phyloP scores from a whole-genome alignment of 352 stramenopile genomes.

The Globisporangium yorkense region DNA sequence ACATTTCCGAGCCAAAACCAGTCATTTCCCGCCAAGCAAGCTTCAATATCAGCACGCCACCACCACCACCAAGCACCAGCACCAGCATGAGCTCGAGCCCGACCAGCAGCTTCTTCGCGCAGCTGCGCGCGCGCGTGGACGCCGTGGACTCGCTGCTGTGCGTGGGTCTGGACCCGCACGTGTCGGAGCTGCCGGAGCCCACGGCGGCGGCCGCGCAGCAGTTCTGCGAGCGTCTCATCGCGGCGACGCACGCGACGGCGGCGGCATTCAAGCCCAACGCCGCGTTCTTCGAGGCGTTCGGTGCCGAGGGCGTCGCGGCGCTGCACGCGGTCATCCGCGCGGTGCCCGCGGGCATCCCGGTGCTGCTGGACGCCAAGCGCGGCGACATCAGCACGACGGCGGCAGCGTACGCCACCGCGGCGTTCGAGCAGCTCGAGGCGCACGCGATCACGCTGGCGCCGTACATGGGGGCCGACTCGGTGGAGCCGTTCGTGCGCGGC shows the following conservation, averaged over 20 bases:
- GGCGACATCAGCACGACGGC: slow-evolving; percentile 99
- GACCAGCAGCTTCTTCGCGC: slow-evolving; percentile 83
- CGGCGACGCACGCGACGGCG: slow-evolving; percentile 90
- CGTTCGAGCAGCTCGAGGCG: slow-evolving; percentile 90
- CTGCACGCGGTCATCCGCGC: slow-evolving; percentile 88
- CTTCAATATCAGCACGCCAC: too few species aligned
- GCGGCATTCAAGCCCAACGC: slow-evolving; percentile 99
- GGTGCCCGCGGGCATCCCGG: slow-evolving; percentile 90
- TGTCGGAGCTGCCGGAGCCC: slow-evolving; percentile 61
- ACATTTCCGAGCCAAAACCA: not conserved
- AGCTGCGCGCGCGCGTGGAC: slow-evolving; percentile 80
- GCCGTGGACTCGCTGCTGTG: slow-evolving; percentile 95
- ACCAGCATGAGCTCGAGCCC: not conserved
- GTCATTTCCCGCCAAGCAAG: not conserved
- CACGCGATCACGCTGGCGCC: slow-evolving; percentile 96
- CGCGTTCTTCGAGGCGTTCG: slow-evolving; percentile 97
- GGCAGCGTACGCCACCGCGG: slow-evolving; percentile 92
- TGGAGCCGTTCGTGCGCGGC: slow-evolving; percentile 94
- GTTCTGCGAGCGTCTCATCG: slow-evolving; percentile 95
- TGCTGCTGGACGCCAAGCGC: slow-evolving; percentile 97
- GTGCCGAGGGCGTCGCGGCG: slow-evolving; percentile 81
- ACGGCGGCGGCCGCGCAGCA: slow-evolving; percentile 87
- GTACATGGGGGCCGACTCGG: slow-evolving; percentile 98
- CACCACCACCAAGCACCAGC: not conserved
- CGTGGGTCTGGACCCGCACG: slow-evolving; percentile 97